These are phyloP conservation scores for Nothopassalora personata DNA, from an alignment of 2,329 filamentous ascomycete species.

Conservation along the genomic window DNA sequence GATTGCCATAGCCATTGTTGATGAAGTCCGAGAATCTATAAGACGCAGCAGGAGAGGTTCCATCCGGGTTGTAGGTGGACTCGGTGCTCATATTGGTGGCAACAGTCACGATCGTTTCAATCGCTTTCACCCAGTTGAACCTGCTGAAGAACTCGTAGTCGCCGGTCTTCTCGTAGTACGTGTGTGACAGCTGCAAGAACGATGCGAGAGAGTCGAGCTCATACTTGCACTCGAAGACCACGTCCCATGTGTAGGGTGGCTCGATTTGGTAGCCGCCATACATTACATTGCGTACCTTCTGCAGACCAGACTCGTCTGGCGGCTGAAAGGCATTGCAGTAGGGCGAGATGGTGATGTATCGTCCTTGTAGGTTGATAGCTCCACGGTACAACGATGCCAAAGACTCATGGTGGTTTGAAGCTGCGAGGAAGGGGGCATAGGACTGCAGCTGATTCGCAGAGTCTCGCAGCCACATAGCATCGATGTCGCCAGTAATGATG, in stretches of 20 bases:
- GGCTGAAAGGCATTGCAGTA: conserved; percentile 50
- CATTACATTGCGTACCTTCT: conserved; percentile 33
- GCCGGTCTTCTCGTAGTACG: conserved; percentile 44
- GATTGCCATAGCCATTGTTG: conserved; percentile 44
- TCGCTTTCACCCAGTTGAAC: conserved; percentile 13
- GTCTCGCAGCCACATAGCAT: conserved; percentile 50
- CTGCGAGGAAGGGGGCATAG: conserved; percentile 50
- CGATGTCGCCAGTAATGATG: conserved; percentile 69
- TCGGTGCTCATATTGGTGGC: conserved; percentile 14
- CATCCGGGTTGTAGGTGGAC: conserved; percentile 12
- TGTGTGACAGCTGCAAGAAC: conserved; percentile 43
- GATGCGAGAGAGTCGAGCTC: conserved; percentile 47
- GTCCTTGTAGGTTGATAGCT: conserved; percentile 63
- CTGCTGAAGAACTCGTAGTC: conserved; percentile 15
- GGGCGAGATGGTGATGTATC: conserved; percentile 57
- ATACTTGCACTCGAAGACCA: conserved; percentile 50
- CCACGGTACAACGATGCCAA: conserved; percentile 63
- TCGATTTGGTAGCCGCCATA: conserved; percentile 36
- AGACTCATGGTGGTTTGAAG: conserved; percentile 46
- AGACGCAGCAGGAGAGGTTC: conserved; percentile 7
- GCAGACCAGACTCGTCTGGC: conserved; percentile 24
- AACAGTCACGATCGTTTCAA: conserved; percentile 11
- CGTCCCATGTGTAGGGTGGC: conserved; percentile 36
- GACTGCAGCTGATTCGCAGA: conserved; percentile 65
- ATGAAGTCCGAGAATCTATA: conserved; percentile 8